A percentile compares a stretch with the other conserved stretches of the same genome.
Conservation (phyloP, 805 yeast genomes). For the Lachancea nothofagi region DNA sequence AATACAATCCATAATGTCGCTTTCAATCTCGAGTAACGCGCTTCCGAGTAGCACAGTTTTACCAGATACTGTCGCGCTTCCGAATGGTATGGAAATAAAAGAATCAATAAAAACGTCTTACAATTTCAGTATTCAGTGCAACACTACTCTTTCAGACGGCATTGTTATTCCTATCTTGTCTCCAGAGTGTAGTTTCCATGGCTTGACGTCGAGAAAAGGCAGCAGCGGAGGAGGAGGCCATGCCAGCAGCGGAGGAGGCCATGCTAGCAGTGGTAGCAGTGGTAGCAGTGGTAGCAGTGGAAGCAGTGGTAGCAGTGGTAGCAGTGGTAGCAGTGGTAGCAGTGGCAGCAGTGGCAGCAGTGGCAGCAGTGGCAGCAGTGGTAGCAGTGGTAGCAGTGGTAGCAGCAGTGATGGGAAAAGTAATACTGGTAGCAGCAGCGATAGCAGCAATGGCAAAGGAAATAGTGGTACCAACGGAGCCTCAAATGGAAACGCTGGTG, state of each 20-base stretch:
- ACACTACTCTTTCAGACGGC: neutral
- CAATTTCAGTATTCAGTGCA: too few species aligned
- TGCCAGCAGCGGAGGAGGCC: constrained; percentile 3
- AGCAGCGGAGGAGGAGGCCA: constrained; percentile 5
- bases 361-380: constrained; percentile 7
- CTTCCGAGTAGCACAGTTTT: too few species aligned
- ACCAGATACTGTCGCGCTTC: too few species aligned
- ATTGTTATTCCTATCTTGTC: neutral
- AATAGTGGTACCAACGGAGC: constrained; percentile 1
- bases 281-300: constrained; percentile 9
- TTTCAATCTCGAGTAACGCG: too few species aligned
- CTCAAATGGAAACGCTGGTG: neutral
- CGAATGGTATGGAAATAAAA: too few species aligned
- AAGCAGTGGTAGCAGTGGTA: constrained; percentile 6
- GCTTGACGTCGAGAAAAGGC: constrained; percentile 1
- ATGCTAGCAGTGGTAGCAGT: neutral
- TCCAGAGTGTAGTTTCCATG: neutral
- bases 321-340: constrained; percentile 1
- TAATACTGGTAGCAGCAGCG: constrained; percentile 3
- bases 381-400: constrained; percentile 3
- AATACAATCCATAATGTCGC: too few species aligned
- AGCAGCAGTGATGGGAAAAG: neutral
- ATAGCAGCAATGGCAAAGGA: constrained; percentile 1
- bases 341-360: constrained; percentile 5
- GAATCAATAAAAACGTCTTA: too few species aligned